A percentile compares a stretch with the other conserved stretches of the same genome.
Evolutionary conservation across 1,284 basidiomycete species (phyloP).

Genomic region (Rhodotorula sp.): DNA sequence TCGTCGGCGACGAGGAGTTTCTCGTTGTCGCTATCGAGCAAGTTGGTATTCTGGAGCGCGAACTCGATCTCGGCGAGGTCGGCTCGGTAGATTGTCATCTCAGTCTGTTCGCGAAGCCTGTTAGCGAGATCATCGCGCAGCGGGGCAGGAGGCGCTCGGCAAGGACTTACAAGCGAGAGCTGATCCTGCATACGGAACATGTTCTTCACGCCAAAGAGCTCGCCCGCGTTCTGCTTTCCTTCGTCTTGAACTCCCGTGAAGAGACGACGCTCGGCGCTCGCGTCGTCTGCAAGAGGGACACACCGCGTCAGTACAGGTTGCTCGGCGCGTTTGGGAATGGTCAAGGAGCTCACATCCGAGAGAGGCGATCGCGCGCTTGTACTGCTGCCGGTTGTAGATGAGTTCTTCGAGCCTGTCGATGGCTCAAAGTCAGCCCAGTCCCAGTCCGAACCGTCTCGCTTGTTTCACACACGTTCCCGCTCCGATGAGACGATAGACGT

Average conservation of each 20-base stretch:
- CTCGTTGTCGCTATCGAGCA: constrained; percentile 11
- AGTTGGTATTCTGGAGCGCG: constrained; percentile 1
- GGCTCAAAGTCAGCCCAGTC: background rate
- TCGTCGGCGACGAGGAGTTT: constrained; percentile 4
- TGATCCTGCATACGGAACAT: constrained; percentile 31
- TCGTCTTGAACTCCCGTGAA: constrained; percentile 42
- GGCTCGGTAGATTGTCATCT: constrained; percentile 26
- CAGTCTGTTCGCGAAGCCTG: background rate
- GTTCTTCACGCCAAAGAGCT: constrained; percentile 36
- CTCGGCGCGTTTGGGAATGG: too few relatives aligned
- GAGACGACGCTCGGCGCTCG: constrained; percentile 33
- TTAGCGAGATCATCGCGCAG: background rate
- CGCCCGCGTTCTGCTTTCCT: constrained; percentile 28
- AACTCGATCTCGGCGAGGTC: constrained; percentile 22
- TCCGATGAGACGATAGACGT: constrained; percentile 76
- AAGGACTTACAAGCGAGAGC: constrained; percentile 9
- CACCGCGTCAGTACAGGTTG: background rate
- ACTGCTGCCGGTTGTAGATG: constrained; percentile 43
- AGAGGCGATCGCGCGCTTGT: constrained; percentile 19
- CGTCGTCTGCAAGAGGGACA: constrained; percentile 28
- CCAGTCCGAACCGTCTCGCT: too few relatives aligned
- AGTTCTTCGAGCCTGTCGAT: constrained; percentile 40
- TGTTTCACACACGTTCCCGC: constrained; percentile 60
- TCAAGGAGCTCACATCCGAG: constrained; percentile 1
- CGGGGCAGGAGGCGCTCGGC: background rate